Evolutionary conservation across 2,329 filamentous ascomycete genomes (phyloP), one percentile per base, ranked within the genome.

Genomic region (Diplodia seriata): DNA sequence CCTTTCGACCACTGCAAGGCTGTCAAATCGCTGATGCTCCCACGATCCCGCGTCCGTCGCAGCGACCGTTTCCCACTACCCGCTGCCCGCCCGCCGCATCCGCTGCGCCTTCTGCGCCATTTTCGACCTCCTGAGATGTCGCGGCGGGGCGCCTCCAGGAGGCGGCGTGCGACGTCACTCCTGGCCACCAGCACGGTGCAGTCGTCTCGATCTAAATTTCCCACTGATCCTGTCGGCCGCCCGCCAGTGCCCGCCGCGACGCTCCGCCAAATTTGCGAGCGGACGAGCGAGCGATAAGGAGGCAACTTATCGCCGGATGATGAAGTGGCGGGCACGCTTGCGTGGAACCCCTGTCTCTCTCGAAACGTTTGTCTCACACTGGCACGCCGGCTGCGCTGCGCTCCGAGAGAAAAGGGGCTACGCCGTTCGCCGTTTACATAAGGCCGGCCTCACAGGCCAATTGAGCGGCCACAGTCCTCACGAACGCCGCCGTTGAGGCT

Each of bases 301-400:
- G 59, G 47, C 47, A 40, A 63, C 59, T 63, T 67, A 67, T 67
- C 64, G 64, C 53, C 54, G 29, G 64, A 67, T 67, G 64, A 59
- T 67, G 54, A 51, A 67, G 64, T 67, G 64, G 64, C 64, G 64
- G 36, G 64, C 43, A 18, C 64, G 64, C 53, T 38, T 51, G 64
- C 64, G 47, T 67, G 64, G 64, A 49, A 26, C 38, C 64, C 64
- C 64, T 59, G 64, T 38, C 36, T 23, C 57, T 59, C 54, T 43
- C 64, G 64, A 67, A 67, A 67, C 64, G 64, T 59, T 67, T 67
- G 64, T 56, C 64, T 67, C 53, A 57, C 31, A 43, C 64, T 59
- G 53, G 53, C 40, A 47, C 29, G 43, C 31, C 59, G 59, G 59
- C 29, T 40, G 12, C 5, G 29, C 64, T 55, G 63, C 36, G 49